Percentiles rank a stretch among this genome's conserved stretches.
Conservation (phyloP, 768 basidiomycete species). For the Leccinum truebloodii region DNA sequence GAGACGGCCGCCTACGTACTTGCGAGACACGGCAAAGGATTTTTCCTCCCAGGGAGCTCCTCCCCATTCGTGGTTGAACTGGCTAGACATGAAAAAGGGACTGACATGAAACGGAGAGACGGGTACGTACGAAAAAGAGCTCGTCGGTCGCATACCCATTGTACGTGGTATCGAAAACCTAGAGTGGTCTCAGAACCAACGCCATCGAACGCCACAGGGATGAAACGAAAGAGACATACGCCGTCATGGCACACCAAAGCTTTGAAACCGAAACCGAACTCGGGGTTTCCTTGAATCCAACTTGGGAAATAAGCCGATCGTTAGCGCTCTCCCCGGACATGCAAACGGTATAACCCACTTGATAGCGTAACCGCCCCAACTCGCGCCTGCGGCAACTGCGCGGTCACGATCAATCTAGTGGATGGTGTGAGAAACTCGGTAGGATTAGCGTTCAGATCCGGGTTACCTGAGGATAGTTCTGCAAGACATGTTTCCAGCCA, state of each 20-base stretch:
- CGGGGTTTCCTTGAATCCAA: conserved; percentile 95
- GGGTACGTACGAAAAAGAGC: conserved; percentile 74
- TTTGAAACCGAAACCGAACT: conserved; percentile 87
- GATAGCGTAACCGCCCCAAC: conserved; percentile 88
- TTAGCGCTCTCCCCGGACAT: conserved; percentile 6
- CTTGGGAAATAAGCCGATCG: conserved; percentile 38
- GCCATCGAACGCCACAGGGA: not conserved
- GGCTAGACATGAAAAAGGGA: not conserved
- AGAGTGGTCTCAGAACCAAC: not conserved
- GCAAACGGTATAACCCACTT: conserved; percentile 51
- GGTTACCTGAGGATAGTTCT: conserved; percentile 66
- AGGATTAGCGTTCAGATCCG: not conserved
- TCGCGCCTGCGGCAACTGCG: conserved; percentile 77
- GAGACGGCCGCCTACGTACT: conserved; percentile 41
- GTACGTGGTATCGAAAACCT: conserved; percentile 77
- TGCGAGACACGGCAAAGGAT: conserved; percentile 52
- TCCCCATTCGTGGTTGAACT: conserved; percentile 90
- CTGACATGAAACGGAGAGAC: not conserved
- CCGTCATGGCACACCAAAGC: conserved; percentile 93
- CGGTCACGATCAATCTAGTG: conserved; percentile 65
- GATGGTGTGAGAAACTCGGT: not conserved
- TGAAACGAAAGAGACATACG: conserved; percentile 40
- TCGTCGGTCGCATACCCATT: conserved; percentile 92
- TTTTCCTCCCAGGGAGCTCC: conserved; percentile 76
- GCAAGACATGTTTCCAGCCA: conserved; percentile 71